phyloP scores from a whole-genome alignment of 202 grass and related monocot species.

The Musa balbisiana region DNA sequence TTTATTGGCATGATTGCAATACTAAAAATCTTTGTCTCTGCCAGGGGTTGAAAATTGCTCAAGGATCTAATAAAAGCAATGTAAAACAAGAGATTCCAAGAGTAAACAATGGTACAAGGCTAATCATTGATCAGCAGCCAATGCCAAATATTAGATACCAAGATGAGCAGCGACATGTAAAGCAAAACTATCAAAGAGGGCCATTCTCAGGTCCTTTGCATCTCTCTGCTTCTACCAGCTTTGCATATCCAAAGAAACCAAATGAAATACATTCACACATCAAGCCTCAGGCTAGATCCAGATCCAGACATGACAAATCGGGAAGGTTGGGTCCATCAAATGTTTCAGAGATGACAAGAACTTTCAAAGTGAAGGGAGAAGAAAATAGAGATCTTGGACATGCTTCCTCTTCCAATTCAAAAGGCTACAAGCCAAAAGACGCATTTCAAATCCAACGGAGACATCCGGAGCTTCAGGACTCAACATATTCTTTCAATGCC shows the following conservation, averaged over 20 bases:
- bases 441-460: conserved; percentile 61
- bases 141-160: conserved; percentile 35
- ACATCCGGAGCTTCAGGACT: conserved; percentile 28
- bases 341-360: background rate
- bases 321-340: background rate
- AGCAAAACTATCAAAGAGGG: conserved; percentile 13
- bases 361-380: conserved; percentile 15
- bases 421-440: conserved; percentile 31
- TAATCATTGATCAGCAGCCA: conserved; percentile 24
- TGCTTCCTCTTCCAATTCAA: conserved; percentile 4
- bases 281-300: conserved; percentile 12
- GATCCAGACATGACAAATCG: background rate
- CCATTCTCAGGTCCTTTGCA: conserved; percentile 35
- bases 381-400: background rate
- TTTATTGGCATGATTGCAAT: background rate
- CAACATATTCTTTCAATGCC: background rate
- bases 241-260: conserved; percentile 62
- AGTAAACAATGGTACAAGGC: background rate
- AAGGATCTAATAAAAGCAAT: background rate
- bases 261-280: background rate
- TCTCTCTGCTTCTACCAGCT: conserved; percentile 42
- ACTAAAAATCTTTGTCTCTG: background rate
- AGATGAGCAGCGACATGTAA: conserved; percentile 19
- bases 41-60: conserved; percentile 26
- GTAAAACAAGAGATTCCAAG: conserved; percentile 14